Base-by-base conservation (phyloP, 1,284 basidiomycete species). In the Cutaneotrichosporon sp. region DNA sequence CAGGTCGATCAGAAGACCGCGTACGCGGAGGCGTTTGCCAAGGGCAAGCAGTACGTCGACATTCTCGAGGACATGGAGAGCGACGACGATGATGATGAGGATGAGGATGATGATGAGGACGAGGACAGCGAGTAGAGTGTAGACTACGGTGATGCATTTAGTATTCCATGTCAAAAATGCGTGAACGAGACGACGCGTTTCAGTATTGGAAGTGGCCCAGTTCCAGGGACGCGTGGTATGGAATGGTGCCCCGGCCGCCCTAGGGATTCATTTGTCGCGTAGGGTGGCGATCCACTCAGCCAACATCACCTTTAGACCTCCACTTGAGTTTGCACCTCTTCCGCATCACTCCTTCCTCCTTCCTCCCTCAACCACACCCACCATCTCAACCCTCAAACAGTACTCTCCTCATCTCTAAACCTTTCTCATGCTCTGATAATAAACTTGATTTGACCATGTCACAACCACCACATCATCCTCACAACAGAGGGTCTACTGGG, bases 41-140 rank as follows among this genome's bases (percentile, higher is more conserved):
- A 74, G 69, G 77, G 77, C 31, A 78, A 79, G 66, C 68, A 69
- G 42, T 77, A 77, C 66, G 77, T 79, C 53, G 77, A 79, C 65
- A 72, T 76, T 22, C 65, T 79, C 52, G 77, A 79, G 69, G 60
- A 75, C 56, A 77, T 79, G 77, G 76, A 77, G 36, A 77, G 76
- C 66, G 76, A 74, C 50, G 70, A 72, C 51, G 76, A 77, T 9
- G 75, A 76, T 4, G 75, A 77, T 13, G 71, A 72, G 9, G 69
- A 72, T 30, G 73, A 75, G 9, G 69, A 72, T 30, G 73, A 75
- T 2, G 75, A 74, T 1, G 73, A 73, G 22, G 72, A 72, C 18
- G 70, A 69, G 26, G 64, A 73, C 40, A 36, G 49, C 38, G 67
- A 69, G 61, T 64, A 69, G 68, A 66, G 4, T 31, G 51, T 53